Percentiles rank a stretch among this genome's conserved stretches.
Evolutionary conservation across 2,329 filamentous ascomycete genomes (phyloP).

Genomic region (Exophiala xenobiotica): DNA sequence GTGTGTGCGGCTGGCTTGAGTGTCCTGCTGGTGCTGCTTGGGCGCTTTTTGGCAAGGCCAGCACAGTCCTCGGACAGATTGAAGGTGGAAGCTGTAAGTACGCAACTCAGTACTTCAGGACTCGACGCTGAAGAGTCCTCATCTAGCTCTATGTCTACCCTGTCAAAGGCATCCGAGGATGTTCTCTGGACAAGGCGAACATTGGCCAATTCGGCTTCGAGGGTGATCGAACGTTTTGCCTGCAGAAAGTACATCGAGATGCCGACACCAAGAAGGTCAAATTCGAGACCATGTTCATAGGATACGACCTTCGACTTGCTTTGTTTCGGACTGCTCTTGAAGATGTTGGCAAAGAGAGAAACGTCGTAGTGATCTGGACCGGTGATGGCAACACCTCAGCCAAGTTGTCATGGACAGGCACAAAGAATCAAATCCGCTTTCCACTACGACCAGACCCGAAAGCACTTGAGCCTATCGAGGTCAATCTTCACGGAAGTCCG

Average conservation of each 20-base stretch:
- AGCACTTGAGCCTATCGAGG: neutral
- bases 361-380: conserved; percentile 8
- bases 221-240: conserved; percentile 10
- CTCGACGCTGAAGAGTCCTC: too few relatives aligned
- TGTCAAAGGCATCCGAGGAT: conserved; percentile 21
- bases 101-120: too few relatives aligned
- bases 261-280: conserved; percentile 21
- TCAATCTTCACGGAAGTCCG: conserved; percentile 7
- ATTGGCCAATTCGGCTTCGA: conserved; percentile 5
- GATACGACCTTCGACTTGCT: conserved; percentile 2
- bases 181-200: conserved; percentile 2
- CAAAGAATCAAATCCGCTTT: conserved; percentile 1
- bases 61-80: neutral
- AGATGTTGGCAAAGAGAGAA: neutral
- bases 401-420: neutral
- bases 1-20: neutral
- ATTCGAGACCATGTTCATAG: conserved; percentile 28
- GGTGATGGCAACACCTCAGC: conserved; percentile 18
- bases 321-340: conserved; percentile 12
- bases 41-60: neutral
- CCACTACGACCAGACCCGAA: conserved; percentile 2
- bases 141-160: conserved; percentile 16
- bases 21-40: neutral
- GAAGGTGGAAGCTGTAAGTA: conserved; percentile 3
- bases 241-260: conserved; percentile 17